Percentiles rank a stretch among this genome's conserved stretches.
These are phyloP conservation scores for Zygosaccharomyces pseudorouxii DNA, from an alignment of 805 yeast species.

Conservation along the genomic window DNA sequence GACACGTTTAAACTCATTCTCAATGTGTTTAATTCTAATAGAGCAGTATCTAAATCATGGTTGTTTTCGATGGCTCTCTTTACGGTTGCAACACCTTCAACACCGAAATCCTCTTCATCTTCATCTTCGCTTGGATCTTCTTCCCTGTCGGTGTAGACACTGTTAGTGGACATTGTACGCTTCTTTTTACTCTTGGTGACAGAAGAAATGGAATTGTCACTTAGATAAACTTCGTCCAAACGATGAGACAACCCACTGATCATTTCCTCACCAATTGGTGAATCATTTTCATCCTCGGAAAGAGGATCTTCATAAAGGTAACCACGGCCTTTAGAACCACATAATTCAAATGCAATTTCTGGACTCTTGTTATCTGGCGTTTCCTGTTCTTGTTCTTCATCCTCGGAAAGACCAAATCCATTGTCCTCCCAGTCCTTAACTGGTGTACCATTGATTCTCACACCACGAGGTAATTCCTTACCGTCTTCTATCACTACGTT, in stretches of 20 bases:
- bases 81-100: slow-evolving; percentile 91
- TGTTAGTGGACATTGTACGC: slow-evolving; percentile 40
- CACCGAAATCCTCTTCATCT: slow-evolving; percentile 70
- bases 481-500: slow-evolving; percentile 60
- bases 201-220: slow-evolving; percentile 58
- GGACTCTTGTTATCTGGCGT: slow-evolving; percentile 6
- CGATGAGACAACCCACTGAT: slow-evolving; percentile 41
- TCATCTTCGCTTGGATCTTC: slow-evolving; percentile 40
- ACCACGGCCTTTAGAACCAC: slow-evolving; percentile 38
- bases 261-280: slow-evolving; percentile 23
- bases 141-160: slow-evolving; percentile 44
- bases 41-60: slow-evolving; percentile 90
- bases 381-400: slow-evolving; percentile 27
- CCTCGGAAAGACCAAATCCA: slow-evolving; percentile 32
- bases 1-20: slow-evolving; percentile 97
- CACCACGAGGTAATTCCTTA: slow-evolving; percentile 44
- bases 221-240: slow-evolving; percentile 44
- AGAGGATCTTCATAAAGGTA: slow-evolving; percentile 37
- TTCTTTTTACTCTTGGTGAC: slow-evolving; percentile 43
- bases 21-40: slow-evolving; percentile 85
- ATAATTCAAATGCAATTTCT: slow-evolving; percentile 25
- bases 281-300: slow-evolving; percentile 31
- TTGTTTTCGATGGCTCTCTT: slow-evolving; percentile 87
- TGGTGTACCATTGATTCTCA: slow-evolving; percentile 49
- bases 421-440: slow-evolving; percentile 34